Evolutionary conservation across 176 grass and related monocot species (phyloP), one percentile per base, ranked within the genome.

Genomic region (Phoenix roebelenii): DNA sequence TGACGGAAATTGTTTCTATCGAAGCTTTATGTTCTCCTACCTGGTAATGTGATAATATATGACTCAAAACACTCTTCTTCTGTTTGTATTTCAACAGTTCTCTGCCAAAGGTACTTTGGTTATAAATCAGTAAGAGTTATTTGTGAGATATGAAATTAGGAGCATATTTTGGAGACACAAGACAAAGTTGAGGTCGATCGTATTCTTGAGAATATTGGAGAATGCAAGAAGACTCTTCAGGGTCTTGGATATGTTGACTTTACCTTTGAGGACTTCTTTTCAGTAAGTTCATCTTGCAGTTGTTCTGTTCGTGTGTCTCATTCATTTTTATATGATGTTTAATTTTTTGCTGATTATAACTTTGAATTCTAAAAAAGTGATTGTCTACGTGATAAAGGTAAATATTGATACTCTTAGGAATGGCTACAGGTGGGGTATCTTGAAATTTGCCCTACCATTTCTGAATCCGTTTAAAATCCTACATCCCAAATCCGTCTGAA

Each of bases 21-120:
- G 94, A 78, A 68, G 94, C 72, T 98, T 98, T 80, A 98, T 98
- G 94, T 98, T 92, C 73, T 98, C 94, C 50, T 98, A 98, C 77
- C 65, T 98, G 76, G 94, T 98, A 86, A 54, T 54, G 53, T 49
- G 30, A 60, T 44, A 12, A 44, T 12, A 44, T 44, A 6, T 44
- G 35, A 10, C 10, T 44, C 35, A 12, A 44, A 44, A 14, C 5
- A 9, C 35, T 44, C 10, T 44, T 44, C 10, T 44, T 44, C 35
- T 44, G 9, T 44, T 44, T 9, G 2, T 44, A 44, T 44, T 44
- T 44, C 0, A 44, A 12, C 1, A 6, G 5, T 44, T 44, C 10
- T 44, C 2, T 44, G 10, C 14, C 2, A 44, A 30, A 67, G 35
- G 29, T 51, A 52, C 28, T 4, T 16, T 23, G 35, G 6, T 67